Evolutionary conservation across 352 stramenopile genomes (phyloP).

Genomic region (Phytophthora constricta): DNA sequence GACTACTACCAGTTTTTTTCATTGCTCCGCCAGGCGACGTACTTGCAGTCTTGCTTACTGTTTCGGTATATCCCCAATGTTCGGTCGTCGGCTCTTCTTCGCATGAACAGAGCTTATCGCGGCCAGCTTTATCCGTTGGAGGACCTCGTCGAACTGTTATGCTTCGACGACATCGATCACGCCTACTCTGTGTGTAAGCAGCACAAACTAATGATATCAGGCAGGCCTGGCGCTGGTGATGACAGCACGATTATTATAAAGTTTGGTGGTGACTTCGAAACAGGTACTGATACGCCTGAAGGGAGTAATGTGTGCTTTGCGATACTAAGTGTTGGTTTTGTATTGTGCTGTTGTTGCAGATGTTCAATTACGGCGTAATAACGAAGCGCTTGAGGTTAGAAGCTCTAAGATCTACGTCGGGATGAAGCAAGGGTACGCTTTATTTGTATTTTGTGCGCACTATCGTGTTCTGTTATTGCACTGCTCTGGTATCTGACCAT

Average conservation of each 20-base stretch:
- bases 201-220: constrained; percentile 67
- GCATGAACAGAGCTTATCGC: constrained; percentile 82
- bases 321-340: background rate
- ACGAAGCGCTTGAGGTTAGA: constrained; percentile 62
- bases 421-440: constrained; percentile 86
- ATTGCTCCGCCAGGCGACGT: constrained; percentile 75
- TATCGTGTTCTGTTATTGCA: background rate
- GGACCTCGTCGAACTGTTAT: constrained; percentile 70
- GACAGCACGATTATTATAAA: constrained; percentile 63
- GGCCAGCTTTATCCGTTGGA: constrained; percentile 72
- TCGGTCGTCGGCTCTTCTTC: constrained; percentile 71
- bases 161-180: constrained; percentile 85
- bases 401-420: constrained; percentile 74
- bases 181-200: constrained; percentile 66
- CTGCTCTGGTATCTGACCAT: background rate
- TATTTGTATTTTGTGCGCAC: background rate
- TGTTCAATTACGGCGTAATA: constrained; percentile 68
- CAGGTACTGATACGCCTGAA: constrained; percentile 44
- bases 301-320: background rate
- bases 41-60: constrained; percentile 84
- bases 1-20: constrained; percentile 89
- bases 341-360: constrained; percentile 44
- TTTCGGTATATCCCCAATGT: constrained; percentile 85
- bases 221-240: constrained; percentile 47
- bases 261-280: constrained; percentile 82